These are phyloP conservation scores for Tinospora cordifolia DNA, from an alignment of 164 flowering plant genomes.

Conservation along the genomic window DNA sequence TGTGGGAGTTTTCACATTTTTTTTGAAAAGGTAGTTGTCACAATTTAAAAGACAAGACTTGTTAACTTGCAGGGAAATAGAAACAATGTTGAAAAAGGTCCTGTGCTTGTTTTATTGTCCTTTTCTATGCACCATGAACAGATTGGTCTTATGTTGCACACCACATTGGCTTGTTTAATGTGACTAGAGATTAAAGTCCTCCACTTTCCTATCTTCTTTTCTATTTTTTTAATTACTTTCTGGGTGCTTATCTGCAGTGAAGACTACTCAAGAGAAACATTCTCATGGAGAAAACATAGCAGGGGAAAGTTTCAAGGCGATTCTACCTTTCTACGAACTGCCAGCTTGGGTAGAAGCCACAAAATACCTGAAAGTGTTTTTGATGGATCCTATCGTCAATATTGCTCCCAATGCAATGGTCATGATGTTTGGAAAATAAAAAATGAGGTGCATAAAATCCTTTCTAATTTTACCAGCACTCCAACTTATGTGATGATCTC, in stretches of 20 bases:
- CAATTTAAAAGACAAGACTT: no score
- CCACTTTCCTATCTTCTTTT: not conserved
- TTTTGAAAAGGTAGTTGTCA: no score
- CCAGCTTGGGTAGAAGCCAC: conserved; percentile 29
- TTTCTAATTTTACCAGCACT: not conserved
- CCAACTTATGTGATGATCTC: no score
- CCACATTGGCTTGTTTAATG: not conserved
- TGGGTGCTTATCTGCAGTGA: conserved; percentile 41
- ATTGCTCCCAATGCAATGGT: conserved; percentile 32
- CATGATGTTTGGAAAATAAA: conserved; percentile 24
- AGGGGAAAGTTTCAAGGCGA: conserved; percentile 32
- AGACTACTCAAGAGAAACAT: conserved; percentile 43
- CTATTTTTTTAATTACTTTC: not conserved
- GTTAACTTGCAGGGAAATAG: not conserved
- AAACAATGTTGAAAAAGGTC: not conserved
- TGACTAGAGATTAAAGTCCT: not conserved
- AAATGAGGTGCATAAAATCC: conserved; percentile 43
- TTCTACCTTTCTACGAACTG: conserved; percentile 27
- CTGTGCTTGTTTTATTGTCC: not conserved
- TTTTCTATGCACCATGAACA: not conserved
- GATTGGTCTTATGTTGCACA: not conserved
- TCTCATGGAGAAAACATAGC: conserved; percentile 45
- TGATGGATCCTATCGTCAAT: conserved; percentile 31
- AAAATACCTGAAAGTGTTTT: conserved; percentile 22
- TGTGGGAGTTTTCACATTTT: no score